Conservation (phyloP, 192 early-diverging fungal genomes). For the Coemansia sp. region DNA sequence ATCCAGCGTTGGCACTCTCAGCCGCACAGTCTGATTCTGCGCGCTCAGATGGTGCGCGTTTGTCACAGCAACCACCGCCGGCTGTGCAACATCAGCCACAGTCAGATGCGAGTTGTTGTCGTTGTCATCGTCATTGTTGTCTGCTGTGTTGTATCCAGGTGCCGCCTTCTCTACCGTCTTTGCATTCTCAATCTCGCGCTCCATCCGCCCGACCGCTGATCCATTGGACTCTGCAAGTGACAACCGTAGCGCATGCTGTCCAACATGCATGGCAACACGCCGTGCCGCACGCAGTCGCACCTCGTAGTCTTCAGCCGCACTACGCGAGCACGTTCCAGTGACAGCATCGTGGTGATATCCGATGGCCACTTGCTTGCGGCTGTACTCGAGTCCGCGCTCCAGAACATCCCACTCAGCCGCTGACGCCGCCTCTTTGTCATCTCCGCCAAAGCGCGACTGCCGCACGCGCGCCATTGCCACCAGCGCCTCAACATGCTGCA, state of each 20-base stretch:
- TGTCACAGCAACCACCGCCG: conserved; percentile 19
- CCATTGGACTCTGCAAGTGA: not conserved
- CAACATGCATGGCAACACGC: conserved; percentile 19
- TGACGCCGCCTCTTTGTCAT: not conserved
- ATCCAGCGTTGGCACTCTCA: conserved; percentile 19
- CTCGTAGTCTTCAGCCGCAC: conserved; percentile 30
- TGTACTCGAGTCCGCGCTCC: conserved; percentile 31
- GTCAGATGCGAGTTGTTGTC: not conserved
- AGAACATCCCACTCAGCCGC: conserved; percentile 12
- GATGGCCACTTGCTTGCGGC: conserved; percentile 50
- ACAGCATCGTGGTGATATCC: conserved; percentile 54
- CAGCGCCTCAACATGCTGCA: conserved; percentile 44
- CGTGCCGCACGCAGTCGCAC: conserved; percentile 20
- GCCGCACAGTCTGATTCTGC: conserved; percentile 37
- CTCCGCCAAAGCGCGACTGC: too few relatives aligned
- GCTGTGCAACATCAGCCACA: conserved; percentile 3
- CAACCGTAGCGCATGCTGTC: conserved; percentile 6
- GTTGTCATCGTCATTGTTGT: not conserved
- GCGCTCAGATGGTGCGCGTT: conserved; percentile 23
- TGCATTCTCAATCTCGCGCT: not conserved
- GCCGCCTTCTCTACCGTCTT: not conserved
- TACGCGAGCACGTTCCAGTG: conserved; percentile 41
- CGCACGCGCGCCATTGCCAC: conserved; percentile 20
- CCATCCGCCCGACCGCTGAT: not conserved
- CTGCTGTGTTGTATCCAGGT: conserved; percentile 21